These are phyloP conservation scores for Viola odorata DNA, from an alignment of 345 rosid genomes.

Conservation along the genomic window DNA sequence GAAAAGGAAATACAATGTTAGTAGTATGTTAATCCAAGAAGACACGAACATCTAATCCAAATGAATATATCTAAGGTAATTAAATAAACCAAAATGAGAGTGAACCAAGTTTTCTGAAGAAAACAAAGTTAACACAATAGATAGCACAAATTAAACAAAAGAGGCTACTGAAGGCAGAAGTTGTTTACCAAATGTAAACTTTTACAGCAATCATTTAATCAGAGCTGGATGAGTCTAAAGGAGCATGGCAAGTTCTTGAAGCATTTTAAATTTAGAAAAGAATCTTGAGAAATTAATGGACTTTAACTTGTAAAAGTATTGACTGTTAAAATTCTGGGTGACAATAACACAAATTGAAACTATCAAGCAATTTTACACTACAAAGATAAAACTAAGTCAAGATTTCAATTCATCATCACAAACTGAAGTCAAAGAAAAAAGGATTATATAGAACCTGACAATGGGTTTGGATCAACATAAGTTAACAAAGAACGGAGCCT, in stretches of 20 bases:
- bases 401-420: background rate
- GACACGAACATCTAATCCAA: background rate
- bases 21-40: background rate
- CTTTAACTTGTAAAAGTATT: too few species aligned
- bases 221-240: too few species aligned
- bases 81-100: background rate
- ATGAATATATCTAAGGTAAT: background rate
- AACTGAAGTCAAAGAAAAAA: background rate
- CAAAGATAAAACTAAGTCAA: background rate
- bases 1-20: background rate
- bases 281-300: too few species aligned
- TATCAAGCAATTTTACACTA: background rate
- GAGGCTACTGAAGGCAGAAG: background rate
- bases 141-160: background rate
- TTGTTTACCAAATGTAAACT: too few species aligned
- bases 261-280: background rate
- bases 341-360: too few species aligned
- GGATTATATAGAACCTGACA: background rate
- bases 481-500: background rate
- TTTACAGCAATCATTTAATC: too few species aligned
- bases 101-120: background rate
- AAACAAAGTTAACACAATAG: background rate
- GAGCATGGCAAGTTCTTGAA: background rate
- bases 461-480: background rate
- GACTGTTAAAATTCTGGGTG: too few species aligned